Evolutionary conservation across 2,329 filamentous ascomycete genomes (phyloP), one percentile per base, ranked within the genome.

Genomic region (Penicillium concentricum): DNA sequence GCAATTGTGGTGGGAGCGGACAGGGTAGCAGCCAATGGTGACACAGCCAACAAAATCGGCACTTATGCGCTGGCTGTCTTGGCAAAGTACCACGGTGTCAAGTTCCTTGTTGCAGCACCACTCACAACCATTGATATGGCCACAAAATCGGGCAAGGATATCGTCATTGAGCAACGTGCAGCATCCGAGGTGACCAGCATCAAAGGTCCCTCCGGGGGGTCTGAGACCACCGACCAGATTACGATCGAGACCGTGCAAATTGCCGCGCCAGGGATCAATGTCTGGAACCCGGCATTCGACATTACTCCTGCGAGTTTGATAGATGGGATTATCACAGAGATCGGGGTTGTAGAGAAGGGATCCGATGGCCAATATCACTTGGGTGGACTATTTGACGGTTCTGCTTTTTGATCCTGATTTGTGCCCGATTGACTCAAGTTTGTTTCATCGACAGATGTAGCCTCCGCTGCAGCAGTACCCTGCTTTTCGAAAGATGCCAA

Each of bases 221-320:
- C 85, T 22, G 80, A 76, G 46, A 30, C 41, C 39, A 79, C 80
- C 49, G 86, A 86, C 18, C 48, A 55, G 13, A 32, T 71, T 24
- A 56, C 61, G 20, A 61, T 76, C 51, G 88, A 87, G 55, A 85
- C 88, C 13, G 85, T 97, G 32, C 91, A 89, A 41, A 93, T 91
- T 50, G 93, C 93, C 32, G 84, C 86, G 5, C 79, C 83, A 69
- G 85, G 86, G 2, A 92, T 97, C 60, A 80, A 84, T 39, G 92
- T 97, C 9, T 99, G 94, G 92, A 99, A 99, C 72, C 94, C 94
- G 32, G 90, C 92, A 0, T 99, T 99, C 71, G 94, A 99, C 70
- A 90, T 99, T 34, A 99, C 94, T 10, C 93, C 94, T 0, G 86
- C 89, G 37, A 85, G 86, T 61, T 78, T 97, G 51, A 97, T 99